Evolutionary conservation across 2,329 filamentous ascomycete genomes (phyloP).

Genomic region (Xylaria sp.): DNA sequence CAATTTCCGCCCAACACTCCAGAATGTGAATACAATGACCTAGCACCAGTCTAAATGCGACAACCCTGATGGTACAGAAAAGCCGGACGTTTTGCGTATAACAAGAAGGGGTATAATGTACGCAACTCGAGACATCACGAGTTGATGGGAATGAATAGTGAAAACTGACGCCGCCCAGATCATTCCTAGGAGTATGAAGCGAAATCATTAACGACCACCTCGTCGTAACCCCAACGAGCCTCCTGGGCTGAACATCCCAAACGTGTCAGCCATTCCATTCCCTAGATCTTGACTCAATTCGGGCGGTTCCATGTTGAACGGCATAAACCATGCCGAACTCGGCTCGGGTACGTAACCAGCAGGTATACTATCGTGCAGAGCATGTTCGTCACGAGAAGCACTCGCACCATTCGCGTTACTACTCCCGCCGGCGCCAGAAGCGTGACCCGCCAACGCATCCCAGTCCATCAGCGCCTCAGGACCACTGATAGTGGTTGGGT

Average conservation of each 20-base stretch:
- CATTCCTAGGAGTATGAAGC: neutral
- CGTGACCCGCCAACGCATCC: conserved; percentile 55
- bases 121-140: conserved; percentile 16
- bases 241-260: conserved; percentile 60
- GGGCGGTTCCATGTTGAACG: conserved; percentile 88
- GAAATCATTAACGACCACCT: conserved; percentile 41
- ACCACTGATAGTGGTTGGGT: conserved; percentile 54
- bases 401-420: conserved; percentile 49
- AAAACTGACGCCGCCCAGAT: neutral
- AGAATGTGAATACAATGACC: conserved; percentile 8
- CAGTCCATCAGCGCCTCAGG: conserved; percentile 59
- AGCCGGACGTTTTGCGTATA: conserved; percentile 3
- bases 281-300: conserved; percentile 64
- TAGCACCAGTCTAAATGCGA: conserved; percentile 30
- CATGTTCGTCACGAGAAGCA: conserved; percentile 46
- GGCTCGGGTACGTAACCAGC: conserved; percentile 55
- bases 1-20: conserved; percentile 10
- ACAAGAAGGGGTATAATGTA: conserved; percentile 31
- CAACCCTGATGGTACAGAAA: conserved; percentile 26
- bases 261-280: conserved; percentile 60
- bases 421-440: conserved; percentile 46
- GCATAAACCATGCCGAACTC: conserved; percentile 86
- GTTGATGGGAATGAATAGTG: conserved; percentile 11
- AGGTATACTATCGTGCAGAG: conserved; percentile 44
- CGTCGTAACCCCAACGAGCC: conserved; percentile 44